Percentiles rank a stretch among this genome's conserved stretches.
Conservation (phyloP, 768 basidiomycete species). For the Filobasidium floriforme region DNA sequence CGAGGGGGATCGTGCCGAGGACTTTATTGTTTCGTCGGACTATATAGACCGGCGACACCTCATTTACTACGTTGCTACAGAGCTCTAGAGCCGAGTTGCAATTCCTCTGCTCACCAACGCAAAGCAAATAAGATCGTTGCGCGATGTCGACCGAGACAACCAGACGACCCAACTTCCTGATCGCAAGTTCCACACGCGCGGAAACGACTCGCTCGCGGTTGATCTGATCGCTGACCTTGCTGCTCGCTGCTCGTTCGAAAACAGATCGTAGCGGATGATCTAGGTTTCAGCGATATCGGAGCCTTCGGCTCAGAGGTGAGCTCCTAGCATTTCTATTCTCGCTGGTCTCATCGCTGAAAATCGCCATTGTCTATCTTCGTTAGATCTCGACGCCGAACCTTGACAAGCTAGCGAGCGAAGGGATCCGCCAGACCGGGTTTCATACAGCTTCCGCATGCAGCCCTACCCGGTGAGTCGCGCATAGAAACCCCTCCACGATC, state of each 20-base stretch:
- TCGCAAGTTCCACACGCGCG: conserved; percentile 22
- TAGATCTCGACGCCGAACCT: conserved; percentile 17
- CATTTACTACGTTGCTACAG: too few species aligned
- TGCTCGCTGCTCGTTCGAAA: neutral
- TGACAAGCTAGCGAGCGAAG: conserved; percentile 11
- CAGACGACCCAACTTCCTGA: conserved; percentile 30
- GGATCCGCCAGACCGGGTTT: neutral
- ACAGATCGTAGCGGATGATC: conserved; percentile 17
- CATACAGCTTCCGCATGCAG: conserved; percentile 31
- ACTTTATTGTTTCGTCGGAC: too few species aligned
- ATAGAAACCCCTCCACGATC: neutral
- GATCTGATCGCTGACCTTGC: too few species aligned
- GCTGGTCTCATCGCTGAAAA: neutral
- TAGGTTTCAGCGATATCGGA: conserved; percentile 19
- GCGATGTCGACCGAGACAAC: neutral
- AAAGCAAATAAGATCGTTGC: too few species aligned
- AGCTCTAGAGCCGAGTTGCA: too few species aligned
- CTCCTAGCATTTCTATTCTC: neutral
- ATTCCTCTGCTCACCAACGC: neutral
- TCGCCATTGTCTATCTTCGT: too few species aligned
- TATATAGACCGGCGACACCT: too few species aligned
- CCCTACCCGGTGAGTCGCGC: conserved; percentile 26
- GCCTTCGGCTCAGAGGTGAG: conserved; percentile 15
- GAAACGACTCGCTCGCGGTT: neutral
- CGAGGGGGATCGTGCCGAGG: too few species aligned